Base-by-base conservation (phyloP, 202 grass and related monocot genomes). In the Sporobolus alterniflorus region DNA sequence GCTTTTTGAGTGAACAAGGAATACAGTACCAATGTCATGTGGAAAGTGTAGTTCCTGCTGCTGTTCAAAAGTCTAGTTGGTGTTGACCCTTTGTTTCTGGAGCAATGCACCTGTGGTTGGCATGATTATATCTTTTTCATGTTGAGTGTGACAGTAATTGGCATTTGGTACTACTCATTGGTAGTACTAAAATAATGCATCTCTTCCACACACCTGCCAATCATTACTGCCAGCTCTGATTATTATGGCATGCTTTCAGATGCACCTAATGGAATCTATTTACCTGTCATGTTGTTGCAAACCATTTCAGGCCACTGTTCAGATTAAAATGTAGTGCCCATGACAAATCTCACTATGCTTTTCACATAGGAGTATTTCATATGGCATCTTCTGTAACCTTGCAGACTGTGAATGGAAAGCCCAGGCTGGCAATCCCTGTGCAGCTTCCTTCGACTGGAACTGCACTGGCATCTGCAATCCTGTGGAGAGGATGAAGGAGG, bases 391-490 rank as follows among this genome's bases (percentile, higher is more conserved):
- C 73, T 4, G 30, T 62, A 41, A 71, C 67, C 66, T 73, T 40
- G 64, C 79, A 89, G 90, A 92, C 14, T 92, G 90, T 1, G 80
- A 92, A 47, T 89, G 86, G 90, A 92, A 92, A 63, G 87, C 49
- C 0, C 87, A 89, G 49, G 83, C 83, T 0, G 80, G 90, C 42
- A 92, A 81, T 15, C 90, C 87, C 3, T 92, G 87, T 9, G 86
- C 75, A 2, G 90, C 87, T 1, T 87, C 90, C 63, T 92, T 92
- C 47, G 90, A 86, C 63, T 83, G 90, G 90, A 92, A 89, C 64
- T 86, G 90, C 90, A 89, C 69, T 1, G 90, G 90, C 74, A 76
- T 92, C 69, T 87, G 90, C 50, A 84, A 87, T 11, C 87, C 90
- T 2, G 86, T 71, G 74, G 87, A 77, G 87, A 81, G 87, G 80